These are phyloP conservation scores for Fusarium virguliforme DNA, from an alignment of 2,329 filamentous ascomycete genomes.

Conservation along the genomic window DNA sequence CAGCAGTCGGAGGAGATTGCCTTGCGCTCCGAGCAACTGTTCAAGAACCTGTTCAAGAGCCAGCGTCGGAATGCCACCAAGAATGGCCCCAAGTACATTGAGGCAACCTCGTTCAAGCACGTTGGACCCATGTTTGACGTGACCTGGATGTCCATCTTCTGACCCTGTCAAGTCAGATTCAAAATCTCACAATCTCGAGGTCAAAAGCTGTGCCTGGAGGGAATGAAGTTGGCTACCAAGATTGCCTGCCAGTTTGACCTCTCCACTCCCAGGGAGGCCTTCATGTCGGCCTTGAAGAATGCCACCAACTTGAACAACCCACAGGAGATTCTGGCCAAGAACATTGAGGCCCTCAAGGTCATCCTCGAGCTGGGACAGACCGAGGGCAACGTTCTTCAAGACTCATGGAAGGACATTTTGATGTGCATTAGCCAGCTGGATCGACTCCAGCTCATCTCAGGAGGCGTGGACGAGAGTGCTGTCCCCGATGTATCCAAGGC, in stretches of 20 bases:
- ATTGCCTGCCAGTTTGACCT: constrained; percentile 96
- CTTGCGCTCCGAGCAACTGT: constrained; percentile 82
- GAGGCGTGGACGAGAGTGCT: constrained; percentile 92
- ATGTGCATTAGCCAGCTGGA: constrained; percentile 97
- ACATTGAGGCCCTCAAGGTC: constrained; percentile 93
- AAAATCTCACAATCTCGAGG: constrained; percentile 92
- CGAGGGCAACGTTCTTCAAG: constrained; percentile 89
- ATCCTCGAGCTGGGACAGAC: constrained; percentile 92
- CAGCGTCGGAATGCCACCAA: constrained; percentile 86
- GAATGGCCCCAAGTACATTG: constrained; percentile 83
- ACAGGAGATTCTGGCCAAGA: constrained; percentile 95
- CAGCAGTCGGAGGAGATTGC: constrained; percentile 96
- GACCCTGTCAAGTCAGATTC: constrained; percentile 94
- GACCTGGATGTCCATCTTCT: constrained; percentile 99
- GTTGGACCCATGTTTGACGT: constrained; percentile 99
- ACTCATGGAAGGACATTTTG: constrained; percentile 95
- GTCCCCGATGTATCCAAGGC: constrained; percentile 94
- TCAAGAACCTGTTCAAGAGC: constrained; percentile 92
- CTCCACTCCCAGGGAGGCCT: constrained; percentile 93
- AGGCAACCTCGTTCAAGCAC: constrained; percentile 93
- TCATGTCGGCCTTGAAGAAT: constrained; percentile 92
- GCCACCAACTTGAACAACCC: constrained; percentile 97
- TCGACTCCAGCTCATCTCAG: constrained; percentile 92
- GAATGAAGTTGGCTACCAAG: constrained; percentile 92
- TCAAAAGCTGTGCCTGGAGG: constrained; percentile 95